These are phyloP conservation scores for Papiliotrema fonsecae DNA, from an alignment of 1,284 basidiomycete species.

Conservation along the genomic window DNA sequence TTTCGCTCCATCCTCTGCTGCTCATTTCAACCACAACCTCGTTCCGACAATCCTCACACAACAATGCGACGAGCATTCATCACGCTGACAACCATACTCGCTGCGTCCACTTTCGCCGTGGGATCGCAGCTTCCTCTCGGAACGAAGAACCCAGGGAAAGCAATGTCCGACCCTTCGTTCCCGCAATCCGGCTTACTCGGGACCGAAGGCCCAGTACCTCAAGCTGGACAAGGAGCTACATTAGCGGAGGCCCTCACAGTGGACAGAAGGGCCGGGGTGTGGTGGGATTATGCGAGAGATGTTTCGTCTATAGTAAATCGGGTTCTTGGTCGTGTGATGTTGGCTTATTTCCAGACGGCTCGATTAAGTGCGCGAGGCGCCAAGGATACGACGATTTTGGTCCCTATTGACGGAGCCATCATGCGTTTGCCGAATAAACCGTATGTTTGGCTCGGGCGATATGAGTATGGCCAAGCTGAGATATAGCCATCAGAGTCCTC, in stretches of 20 bases:
- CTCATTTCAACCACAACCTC: background rate
- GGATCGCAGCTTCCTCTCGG: constrained; percentile 3
- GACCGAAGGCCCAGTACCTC: background rate
- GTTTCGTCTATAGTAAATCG: constrained; percentile 30
- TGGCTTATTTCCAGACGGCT: constrained; percentile 5
- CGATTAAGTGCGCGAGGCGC: constrained; percentile 14
- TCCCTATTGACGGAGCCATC: constrained; percentile 42
- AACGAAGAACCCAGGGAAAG: too few relatives aligned
- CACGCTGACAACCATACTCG: background rate
- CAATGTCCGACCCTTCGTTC: constrained; percentile 5
- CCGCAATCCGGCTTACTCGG: constrained; percentile 5
- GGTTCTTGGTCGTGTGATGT: background rate
- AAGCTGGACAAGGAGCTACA: constrained; percentile 6
- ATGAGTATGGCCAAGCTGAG: background rate
- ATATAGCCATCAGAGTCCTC: constrained; percentile 21
- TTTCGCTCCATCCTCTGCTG: background rate
- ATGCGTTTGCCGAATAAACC: constrained; percentile 39
- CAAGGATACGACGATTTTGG: constrained; percentile 38
- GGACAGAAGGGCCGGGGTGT: constrained; percentile 34
- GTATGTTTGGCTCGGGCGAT: constrained; percentile 16
- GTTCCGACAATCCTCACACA: too few relatives aligned
- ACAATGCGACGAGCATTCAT: background rate
- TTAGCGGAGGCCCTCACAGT: constrained; percentile 40
- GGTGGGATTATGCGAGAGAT: constrained; percentile 45
- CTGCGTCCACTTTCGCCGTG: background rate